Evolutionary conservation across 345 rosid genomes (phyloP).

Genomic region (Draba incana): DNA sequence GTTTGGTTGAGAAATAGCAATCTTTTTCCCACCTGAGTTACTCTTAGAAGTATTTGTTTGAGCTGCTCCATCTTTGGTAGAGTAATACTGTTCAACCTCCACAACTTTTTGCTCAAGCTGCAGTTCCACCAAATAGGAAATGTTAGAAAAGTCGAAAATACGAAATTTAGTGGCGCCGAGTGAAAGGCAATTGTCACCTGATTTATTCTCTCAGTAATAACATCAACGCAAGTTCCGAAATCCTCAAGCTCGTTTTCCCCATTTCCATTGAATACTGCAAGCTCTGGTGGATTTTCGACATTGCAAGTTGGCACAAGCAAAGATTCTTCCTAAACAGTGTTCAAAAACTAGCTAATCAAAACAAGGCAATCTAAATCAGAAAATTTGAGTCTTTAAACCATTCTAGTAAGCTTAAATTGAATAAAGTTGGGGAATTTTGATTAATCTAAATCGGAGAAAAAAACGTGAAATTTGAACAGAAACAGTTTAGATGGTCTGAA

Average conservation of each 20-base stretch:
- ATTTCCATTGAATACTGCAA: conserved; percentile 27
- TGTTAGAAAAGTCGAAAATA: conserved; percentile 15
- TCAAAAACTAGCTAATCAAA: too few relatives aligned
- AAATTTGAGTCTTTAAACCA: neutral
- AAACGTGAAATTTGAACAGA: neutral
- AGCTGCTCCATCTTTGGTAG: conserved; percentile 43
- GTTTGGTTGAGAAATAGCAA: conserved; percentile 48
- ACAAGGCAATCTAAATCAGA: neutral
- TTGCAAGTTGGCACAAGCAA: conserved; percentile 34
- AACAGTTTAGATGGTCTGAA: conserved; percentile 1
- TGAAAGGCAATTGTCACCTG: conserved; percentile 43
- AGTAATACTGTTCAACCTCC: conserved; percentile 62
- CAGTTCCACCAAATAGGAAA: conserved; percentile 22
- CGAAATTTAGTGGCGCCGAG: neutral
- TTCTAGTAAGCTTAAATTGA: neutral
- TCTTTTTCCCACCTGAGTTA: conserved; percentile 53
- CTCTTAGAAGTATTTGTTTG: conserved; percentile 49
- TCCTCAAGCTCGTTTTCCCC: conserved; percentile 43
- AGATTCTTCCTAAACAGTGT: conserved; percentile 36
- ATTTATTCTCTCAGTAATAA: conserved; percentile 51
- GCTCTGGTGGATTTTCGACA: conserved; percentile 19
- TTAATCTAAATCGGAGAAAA: neutral
- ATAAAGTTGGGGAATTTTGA: conserved; percentile 30
- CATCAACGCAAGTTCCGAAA: conserved; percentile 45
- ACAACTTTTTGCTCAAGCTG: conserved; percentile 68